phyloP scores from a whole-genome alignment of 495 filamentous ascomycete genomes.

The Arthonia radiata region DNA sequence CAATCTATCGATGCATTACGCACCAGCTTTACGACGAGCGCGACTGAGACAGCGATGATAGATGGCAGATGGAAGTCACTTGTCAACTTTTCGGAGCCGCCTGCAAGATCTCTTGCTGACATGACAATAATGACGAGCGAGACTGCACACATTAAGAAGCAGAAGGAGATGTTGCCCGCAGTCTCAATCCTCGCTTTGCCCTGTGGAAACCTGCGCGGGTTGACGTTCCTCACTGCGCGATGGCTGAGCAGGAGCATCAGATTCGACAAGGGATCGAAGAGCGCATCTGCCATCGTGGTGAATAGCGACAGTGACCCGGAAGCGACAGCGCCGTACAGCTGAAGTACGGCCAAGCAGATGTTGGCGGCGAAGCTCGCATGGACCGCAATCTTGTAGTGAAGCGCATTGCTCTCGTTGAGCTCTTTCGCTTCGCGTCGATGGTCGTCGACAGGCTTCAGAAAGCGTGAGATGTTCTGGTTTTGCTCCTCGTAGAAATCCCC shows the following conservation, averaged over 20 bases:
- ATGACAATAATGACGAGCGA: constrained; percentile 80
- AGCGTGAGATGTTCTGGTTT: constrained; percentile 76
- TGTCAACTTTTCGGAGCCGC: constrained; percentile 13
- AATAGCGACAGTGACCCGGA: constrained; percentile 82
- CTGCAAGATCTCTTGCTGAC: constrained; percentile 41
- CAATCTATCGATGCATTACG: too few relatives aligned
- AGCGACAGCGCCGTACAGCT: constrained; percentile 69
- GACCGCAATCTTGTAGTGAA: constrained; percentile 74
- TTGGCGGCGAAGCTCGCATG: constrained; percentile 78
- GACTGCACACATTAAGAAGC: constrained; percentile 85
- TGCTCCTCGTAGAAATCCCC: constrained; percentile 73
- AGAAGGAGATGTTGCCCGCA: constrained; percentile 89
- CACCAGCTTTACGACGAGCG: constrained; percentile 57
- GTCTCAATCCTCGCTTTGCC: constrained; percentile 92
- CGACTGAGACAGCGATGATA: constrained; percentile 64
- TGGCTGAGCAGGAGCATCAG: constrained; percentile 68
- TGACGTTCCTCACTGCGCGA: constrained; percentile 69
- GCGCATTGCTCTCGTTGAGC: constrained; percentile 51
- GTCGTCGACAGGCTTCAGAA: constrained; percentile 84
- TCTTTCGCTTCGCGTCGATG: constrained; percentile 60
- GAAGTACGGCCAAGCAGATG: constrained; percentile 47
- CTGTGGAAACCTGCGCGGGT: constrained; percentile 71
- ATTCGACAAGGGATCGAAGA: constrained; percentile 89
- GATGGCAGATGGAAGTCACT: constrained; percentile 59
- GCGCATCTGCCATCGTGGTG: constrained; percentile 90